Evolutionary conservation across 495 filamentous ascomycete genomes (phyloP), one percentile per base, ranked within the genome.

Genomic region (Staphylotrichum tortipilum): DNA sequence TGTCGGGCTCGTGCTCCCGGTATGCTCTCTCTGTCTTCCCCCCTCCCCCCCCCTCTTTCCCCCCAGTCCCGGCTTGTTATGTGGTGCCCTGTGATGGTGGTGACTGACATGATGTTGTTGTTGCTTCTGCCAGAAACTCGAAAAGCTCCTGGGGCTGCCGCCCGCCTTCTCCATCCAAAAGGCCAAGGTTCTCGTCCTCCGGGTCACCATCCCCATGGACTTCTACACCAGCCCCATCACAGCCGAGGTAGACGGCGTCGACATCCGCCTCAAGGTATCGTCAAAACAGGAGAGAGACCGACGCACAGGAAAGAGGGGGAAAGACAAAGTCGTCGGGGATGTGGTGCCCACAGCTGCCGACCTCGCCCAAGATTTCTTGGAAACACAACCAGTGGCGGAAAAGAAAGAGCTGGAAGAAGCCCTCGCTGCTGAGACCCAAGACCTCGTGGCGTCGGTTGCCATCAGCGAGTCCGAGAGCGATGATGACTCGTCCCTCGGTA

Each of bases 341-440:
- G 59, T 75, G 17, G 67, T 94, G 10, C 87, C 88, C 3, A 88
- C 85, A 14, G 80, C 88, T n/a, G 77, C 83, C 53, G 84, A 91
- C 49, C 75, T 97, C 26, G 91, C 91, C 4, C 76, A 89, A 63
- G 94, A 86, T 0, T 96, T 95, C 66, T 72, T 97, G 12, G 77
- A 88, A 54, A 78, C 87, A 1, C 87, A 96, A 55, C 85, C 89
- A 35, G 61, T 61, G 10, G 78, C 84, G 47, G 86, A 92, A 59
- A 85, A 81, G 55, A 77, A 77, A 29, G 78, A 88, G 63, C 69
- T 97, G 24, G 79, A 92, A 65, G 81, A 85, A 45, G 87, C 85
- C 5, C 71, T 96, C 15, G 72, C 80, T 21, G 75, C 78, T 5
- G 76, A 86, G 50, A 82, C 81, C 6, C 79, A 82, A 41, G 81